Conservation (phyloP, 139 green algal species). For the Picochlorum sp. region DNA sequence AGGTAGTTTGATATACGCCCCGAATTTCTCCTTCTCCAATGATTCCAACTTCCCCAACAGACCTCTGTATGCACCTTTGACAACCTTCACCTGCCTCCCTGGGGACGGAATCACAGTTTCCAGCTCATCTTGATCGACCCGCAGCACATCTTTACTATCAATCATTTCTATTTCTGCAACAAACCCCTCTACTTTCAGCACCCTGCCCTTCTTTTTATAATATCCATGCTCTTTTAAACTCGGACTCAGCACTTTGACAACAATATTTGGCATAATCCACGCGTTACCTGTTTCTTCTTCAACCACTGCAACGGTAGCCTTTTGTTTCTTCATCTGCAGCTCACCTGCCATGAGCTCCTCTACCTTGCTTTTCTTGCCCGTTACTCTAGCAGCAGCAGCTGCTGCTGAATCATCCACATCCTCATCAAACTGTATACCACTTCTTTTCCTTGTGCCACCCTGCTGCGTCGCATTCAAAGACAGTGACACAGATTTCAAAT, state of each 20-base stretch:
- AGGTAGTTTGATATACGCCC: constrained; percentile 44
- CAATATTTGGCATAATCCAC: constrained; percentile 74
- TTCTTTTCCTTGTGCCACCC: background rate
- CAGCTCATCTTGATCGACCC: constrained; percentile 87
- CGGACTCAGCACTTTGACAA: constrained; percentile 84
- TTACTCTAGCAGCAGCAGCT: background rate
- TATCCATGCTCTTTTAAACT: constrained; percentile 67
- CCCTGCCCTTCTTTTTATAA: constrained; percentile 90
- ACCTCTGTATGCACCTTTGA: constrained; percentile 67
- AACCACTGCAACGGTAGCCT: background rate
- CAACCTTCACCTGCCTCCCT: constrained; percentile 57
- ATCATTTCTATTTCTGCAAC: constrained; percentile 75
- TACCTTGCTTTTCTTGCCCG: constrained; percentile 46
- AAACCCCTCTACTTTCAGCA: constrained; percentile 63
- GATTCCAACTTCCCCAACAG: constrained; percentile 31
- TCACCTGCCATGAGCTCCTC: constrained; percentile 69
- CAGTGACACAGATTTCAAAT: constrained; percentile 29
- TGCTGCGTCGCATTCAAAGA: background rate
- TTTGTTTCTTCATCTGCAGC: constrained; percentile 18
- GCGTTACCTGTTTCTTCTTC: background rate
- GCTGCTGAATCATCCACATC: constrained; percentile 5
- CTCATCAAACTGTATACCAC: constrained; percentile 15
- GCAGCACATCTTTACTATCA: constrained; percentile 53
- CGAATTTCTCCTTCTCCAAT: constrained; percentile 63
- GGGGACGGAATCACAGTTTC: constrained; percentile 80